A percentile compares a stretch with the other conserved stretches of the same genome.
These are phyloP conservation scores for Didymella segeticola DNA, from an alignment of 2,329 filamentous ascomycete genomes.

Conservation along the genomic window DNA sequence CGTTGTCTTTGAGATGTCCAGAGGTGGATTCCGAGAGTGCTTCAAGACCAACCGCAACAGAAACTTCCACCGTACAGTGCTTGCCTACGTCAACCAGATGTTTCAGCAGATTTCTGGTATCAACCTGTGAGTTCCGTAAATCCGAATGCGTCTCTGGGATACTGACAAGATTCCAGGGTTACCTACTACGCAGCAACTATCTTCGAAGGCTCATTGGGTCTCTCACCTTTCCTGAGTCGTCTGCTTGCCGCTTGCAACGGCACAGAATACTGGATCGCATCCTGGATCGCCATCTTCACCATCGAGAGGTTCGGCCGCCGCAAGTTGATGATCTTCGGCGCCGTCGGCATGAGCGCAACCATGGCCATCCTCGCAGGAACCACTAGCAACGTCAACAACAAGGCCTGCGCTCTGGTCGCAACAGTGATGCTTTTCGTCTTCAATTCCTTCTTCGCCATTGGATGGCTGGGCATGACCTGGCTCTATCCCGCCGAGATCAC, in stretches of 20 bases:
- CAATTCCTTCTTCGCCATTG: slow-evolving; percentile 89
- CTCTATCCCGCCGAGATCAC: slow-evolving; percentile 75
- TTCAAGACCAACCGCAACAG: slow-evolving; percentile 62
- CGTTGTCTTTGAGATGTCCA: slow-evolving; percentile 47
- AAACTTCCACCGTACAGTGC: slow-evolving; percentile 52
- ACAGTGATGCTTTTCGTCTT: slow-evolving; percentile 90
- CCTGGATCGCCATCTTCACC: slow-evolving; percentile 52
- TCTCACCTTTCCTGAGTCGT: slow-evolving; percentile 44
- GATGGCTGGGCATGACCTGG: slow-evolving; percentile 77
- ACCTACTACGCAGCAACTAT: slow-evolving; percentile 54
- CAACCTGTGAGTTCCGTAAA: neutral
- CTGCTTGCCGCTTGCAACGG: slow-evolving; percentile 51
- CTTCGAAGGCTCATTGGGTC: slow-evolving; percentile 51
- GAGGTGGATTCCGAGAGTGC: slow-evolving; percentile 62
- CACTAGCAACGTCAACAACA: slow-evolving; percentile 35
- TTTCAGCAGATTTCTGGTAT: slow-evolving; percentile 49
- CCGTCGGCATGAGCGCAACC: slow-evolving; percentile 43
- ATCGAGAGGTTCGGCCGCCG: slow-evolving; percentile 50
- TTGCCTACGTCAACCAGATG: slow-evolving; percentile 55
- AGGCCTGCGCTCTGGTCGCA: slow-evolving; percentile 47
- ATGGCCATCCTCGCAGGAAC: slow-evolving; percentile 47
- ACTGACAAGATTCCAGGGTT: slow-evolving; percentile 22
- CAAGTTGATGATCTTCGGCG: slow-evolving; percentile 49
- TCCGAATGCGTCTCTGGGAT: neutral
- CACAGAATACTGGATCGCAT: slow-evolving; percentile 52